A percentile compares a stretch with the other conserved stretches of the same genome.
Conservation (phyloP, 2,329 filamentous ascomycete genomes). For the Moelleriella libera region DNA sequence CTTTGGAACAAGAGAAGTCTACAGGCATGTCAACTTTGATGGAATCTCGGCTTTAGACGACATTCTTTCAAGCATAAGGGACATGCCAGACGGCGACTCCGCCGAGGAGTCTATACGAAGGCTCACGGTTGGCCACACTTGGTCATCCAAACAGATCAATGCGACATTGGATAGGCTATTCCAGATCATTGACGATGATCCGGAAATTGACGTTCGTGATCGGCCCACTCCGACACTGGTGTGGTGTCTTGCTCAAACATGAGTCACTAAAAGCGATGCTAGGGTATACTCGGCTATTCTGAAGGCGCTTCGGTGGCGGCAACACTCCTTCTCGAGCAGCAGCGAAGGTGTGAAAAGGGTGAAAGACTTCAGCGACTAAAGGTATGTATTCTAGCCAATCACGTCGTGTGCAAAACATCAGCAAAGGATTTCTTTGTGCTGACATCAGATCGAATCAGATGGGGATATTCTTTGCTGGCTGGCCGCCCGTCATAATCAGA, state of each 20-base stretch:
- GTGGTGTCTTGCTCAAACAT: not conserved
- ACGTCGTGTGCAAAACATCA: not conserved
- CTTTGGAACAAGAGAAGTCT: conserved; percentile 1
- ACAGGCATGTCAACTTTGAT: conserved; percentile 2
- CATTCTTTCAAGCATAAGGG: not conserved
- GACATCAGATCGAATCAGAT: not conserved
- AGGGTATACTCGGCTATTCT: conserved; percentile 41
- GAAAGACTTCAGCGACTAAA: conserved; percentile 13
- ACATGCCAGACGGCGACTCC: not conserved
- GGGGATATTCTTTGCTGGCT: conserved; percentile 31
- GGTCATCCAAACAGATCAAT: not conserved
- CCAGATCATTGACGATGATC: conserved; percentile 1
- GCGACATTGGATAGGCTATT: not conserved
- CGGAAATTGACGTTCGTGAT: conserved; percentile 1
- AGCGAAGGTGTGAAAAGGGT: not conserved
- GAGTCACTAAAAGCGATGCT: not conserved
- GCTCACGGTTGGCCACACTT: not conserved
- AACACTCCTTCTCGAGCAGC: conserved; percentile 33
- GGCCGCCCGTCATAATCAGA: conserved; percentile 30
- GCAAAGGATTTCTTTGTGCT: not conserved
- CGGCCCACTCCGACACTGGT: too few species aligned
- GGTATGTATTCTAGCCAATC: conserved; percentile 17
- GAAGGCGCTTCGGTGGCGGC: conserved; percentile 41
- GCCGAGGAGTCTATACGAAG: conserved; percentile 1
- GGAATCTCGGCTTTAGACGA: conserved; percentile 1